These are phyloP conservation scores for Solidago caesia DNA, from an alignment of 129 eudicot species.

Conservation along the genomic window DNA sequence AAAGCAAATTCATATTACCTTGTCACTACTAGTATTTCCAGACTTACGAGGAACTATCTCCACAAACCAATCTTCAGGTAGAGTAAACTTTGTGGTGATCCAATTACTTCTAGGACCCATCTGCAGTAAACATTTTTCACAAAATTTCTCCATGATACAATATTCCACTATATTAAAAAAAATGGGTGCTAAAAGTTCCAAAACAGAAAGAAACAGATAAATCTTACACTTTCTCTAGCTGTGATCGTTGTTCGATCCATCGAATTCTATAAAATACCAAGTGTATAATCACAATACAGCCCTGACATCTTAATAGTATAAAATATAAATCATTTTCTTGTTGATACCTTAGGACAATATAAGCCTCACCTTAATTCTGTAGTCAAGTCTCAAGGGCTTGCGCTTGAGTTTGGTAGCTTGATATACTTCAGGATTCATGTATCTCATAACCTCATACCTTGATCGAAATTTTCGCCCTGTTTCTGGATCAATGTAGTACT, in stretches of 20 bases:
- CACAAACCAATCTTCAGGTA: conserved; percentile 88
- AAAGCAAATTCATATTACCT: conserved; percentile 37
- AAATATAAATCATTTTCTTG: neutral
- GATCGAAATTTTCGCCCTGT: conserved; percentile 61
- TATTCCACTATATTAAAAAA: neutral
- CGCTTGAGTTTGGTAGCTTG: conserved; percentile 27
- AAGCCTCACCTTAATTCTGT: conserved; percentile 35
- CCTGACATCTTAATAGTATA: neutral
- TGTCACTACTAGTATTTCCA: conserved; percentile 37
- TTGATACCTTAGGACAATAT: neutral
- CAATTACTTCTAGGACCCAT: conserved; percentile 22
- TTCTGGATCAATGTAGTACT: conserved; percentile 67
- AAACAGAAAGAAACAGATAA: conserved; percentile 15
- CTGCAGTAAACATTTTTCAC: conserved; percentile 39
- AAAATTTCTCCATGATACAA: neutral
- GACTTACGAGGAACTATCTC: conserved; percentile 64
- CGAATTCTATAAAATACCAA: conserved; percentile 27
- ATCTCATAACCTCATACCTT: conserved; percentile 41
- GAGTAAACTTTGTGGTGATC: conserved; percentile 24
- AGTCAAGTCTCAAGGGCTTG: conserved; percentile 22
- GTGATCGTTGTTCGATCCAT: conserved; percentile 37
- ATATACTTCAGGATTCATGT: conserved; percentile 46
- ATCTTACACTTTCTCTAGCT: conserved; percentile 53
- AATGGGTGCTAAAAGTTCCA: neutral
- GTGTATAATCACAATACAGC: conserved; percentile 9